Conservation (phyloP, 345 rosid genomes). For the Firmiana major region DNA sequence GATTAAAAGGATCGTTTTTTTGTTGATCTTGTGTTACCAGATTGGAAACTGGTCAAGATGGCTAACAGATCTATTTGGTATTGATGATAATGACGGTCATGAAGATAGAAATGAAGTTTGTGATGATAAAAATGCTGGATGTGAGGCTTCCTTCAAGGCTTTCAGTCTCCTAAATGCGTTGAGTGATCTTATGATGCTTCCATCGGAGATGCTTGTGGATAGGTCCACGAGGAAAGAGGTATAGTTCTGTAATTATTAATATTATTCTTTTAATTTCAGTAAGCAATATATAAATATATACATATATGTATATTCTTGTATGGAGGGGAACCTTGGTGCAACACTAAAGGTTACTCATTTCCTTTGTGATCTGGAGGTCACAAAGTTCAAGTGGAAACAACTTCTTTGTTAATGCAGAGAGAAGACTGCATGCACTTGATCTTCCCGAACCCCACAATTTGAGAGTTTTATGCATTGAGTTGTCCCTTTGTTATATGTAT, state of each 20-base stretch:
- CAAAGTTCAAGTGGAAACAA: no score
- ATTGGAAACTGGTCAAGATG: conserved; percentile 95
- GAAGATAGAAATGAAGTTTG: conserved; percentile 25
- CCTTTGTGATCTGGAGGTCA: no score
- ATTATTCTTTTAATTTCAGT: neutral
- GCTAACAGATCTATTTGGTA: conserved; percentile 81
- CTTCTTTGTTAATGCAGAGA: no score
- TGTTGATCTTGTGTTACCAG: conserved; percentile 31
- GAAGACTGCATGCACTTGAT: no score
- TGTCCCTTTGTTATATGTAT: no score
- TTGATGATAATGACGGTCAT: conserved; percentile 50
- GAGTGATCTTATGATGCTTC: conserved; percentile 97
- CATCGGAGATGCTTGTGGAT: conserved; percentile 78
- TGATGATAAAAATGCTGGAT: conserved; percentile 26
- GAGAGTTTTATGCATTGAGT: no score
- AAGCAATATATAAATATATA: no score
- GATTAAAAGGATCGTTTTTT: conserved; percentile 7
- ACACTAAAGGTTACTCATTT: no score
- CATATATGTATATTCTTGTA: no score
- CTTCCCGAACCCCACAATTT: no score
- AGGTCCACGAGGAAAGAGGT: conserved; percentile 80
- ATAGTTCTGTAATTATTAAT: neutral
- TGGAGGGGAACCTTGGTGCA: no score
- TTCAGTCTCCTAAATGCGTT: conserved; percentile 75
- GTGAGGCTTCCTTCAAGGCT: conserved; percentile 56